phyloP scores from a whole-genome alignment of 345 rosid genomes.

The Cardamine resedifolia region DNA sequence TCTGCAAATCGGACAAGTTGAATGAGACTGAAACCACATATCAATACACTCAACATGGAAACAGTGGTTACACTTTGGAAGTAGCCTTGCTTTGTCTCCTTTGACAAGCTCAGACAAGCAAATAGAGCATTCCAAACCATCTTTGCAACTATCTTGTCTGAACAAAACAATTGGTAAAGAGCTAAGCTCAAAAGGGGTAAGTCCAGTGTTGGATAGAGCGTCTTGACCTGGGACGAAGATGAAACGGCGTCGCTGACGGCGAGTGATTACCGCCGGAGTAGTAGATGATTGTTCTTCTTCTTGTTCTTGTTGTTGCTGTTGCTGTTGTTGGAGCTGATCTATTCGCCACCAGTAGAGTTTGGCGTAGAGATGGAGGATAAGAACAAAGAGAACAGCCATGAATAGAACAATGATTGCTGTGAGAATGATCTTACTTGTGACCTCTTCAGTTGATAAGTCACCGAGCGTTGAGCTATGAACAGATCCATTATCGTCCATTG shows the following conservation, averaged over 20 bases:
- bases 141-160: slow-evolving; percentile 52
- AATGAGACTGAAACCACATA: slow-evolving; percentile 94
- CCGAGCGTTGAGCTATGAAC: slow-evolving; percentile 26
- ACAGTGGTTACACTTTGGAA: slow-evolving; percentile 80
- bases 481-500: slow-evolving; percentile 50
- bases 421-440: slow-evolving; percentile 75
- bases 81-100: slow-evolving; percentile 71
- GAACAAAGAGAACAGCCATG: slow-evolving; percentile 55
- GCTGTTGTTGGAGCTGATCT: slow-evolving; percentile 49
- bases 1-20: slow-evolving; percentile 90
- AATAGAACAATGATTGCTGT: slow-evolving; percentile 62
- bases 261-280: slow-evolving; percentile 37
- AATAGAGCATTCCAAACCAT: slow-evolving; percentile 76
- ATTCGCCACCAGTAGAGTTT: slow-evolving; percentile 86
- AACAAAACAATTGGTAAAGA: slow-evolving; percentile 63
- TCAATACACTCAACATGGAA: slow-evolving; percentile 95
- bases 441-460: slow-evolving; percentile 45
- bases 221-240: slow-evolving; percentile 65
- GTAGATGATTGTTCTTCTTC: slow-evolving; percentile 1
- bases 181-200: slow-evolving; percentile 52
- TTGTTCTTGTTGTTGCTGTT: slow-evolving; percentile 9
- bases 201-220: slow-evolving; percentile 45
- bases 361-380: slow-evolving; percentile 84
- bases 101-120: slow-evolving; percentile 77
- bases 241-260: slow-evolving; percentile 58